These are phyloP conservation scores for Ciborinia camelliae DNA, from an alignment of 2,329 filamentous ascomycete species.

Conservation along the genomic window DNA sequence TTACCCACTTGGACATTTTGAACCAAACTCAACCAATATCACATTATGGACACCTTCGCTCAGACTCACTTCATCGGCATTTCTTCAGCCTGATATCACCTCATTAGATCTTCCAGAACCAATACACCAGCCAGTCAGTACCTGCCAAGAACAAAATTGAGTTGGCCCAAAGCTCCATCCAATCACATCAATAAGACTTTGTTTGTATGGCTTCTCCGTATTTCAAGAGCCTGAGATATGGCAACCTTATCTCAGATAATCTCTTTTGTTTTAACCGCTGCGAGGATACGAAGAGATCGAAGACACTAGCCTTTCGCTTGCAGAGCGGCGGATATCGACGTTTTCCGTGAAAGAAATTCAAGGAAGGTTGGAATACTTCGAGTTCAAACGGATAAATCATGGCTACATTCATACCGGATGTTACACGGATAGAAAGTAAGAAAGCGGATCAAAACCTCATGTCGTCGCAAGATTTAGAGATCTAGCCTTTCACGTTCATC, in stretches of 20 bases:
- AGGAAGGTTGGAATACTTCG: no score
- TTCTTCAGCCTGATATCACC: not conserved
- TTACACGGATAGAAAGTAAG: not conserved
- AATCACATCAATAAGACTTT: not conserved
- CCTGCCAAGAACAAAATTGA: not conserved
- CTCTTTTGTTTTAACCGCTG: not conserved
- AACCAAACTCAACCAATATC: not conserved
- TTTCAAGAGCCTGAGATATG: no score
- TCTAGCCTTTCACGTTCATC: not conserved
- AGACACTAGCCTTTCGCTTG: not conserved
- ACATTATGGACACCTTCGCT: not conserved
- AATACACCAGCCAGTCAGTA: not conserved
- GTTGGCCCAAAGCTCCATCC: not conserved
- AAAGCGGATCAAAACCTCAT: not conserved
- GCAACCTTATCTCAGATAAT: not conserved
- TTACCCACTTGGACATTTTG: not conserved
- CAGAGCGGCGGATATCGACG: not conserved
- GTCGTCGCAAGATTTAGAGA: not conserved
- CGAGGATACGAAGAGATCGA: fast-evolving
- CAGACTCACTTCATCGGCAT: not conserved
- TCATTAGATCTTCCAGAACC: not conserved
- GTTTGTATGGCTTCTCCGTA: not conserved
- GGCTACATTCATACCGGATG: no score
- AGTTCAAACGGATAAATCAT: not conserved
- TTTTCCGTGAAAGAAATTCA: not conserved